Percentiles rank a stretch among this genome's conserved stretches.
Evolutionary conservation across 208 protist genomes (phyloP).

Genomic region (Crithidia thermophila): DNA sequence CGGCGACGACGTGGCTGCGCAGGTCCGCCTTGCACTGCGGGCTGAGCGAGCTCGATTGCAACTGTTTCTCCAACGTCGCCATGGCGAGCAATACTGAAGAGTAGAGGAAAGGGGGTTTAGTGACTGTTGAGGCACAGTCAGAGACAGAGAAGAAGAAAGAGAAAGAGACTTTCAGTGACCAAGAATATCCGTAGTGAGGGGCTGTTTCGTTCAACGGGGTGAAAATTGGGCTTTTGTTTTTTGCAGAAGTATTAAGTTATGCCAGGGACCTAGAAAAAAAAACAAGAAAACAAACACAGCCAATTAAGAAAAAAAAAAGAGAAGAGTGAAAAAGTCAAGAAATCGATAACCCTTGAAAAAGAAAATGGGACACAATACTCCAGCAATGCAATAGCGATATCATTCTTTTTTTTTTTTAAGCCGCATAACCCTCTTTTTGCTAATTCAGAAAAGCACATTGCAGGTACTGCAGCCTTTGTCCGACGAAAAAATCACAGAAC

Average conservation of each 20-base stretch:
- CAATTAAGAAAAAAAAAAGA: not conserved
- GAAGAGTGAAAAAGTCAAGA: not conserved
- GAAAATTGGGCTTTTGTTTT: too few relatives aligned
- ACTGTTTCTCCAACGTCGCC: conserved; percentile 62
- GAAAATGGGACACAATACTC: not conserved
- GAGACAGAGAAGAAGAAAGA: not conserved
- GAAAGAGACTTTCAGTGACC: too few relatives aligned
- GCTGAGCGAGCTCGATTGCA: conserved; percentile 65
- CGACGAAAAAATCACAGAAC: too few relatives aligned
- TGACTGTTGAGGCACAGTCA: not conserved
- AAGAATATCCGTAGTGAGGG: too few relatives aligned
- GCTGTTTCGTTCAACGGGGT: too few relatives aligned
- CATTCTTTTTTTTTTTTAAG: not conserved
- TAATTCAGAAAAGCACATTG: too few relatives aligned
- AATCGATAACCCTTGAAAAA: too few relatives aligned
- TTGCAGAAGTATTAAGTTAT: too few relatives aligned
- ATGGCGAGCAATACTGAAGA: too few relatives aligned
- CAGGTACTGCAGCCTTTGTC: too few relatives aligned
- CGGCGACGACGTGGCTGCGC: conserved; percentile 59
- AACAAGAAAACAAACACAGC: conserved; percentile 1
- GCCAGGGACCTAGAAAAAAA: too few relatives aligned
- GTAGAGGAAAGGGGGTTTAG: not conserved
- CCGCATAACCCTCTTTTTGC: too few relatives aligned
- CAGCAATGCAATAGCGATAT: not conserved
- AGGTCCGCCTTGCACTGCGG: conserved; percentile 74